Percentiles rank a stretch among this genome's conserved stretches.
Evolutionary conservation across 306 rosid genomes (phyloP).

Genomic region (Pyrus communis): DNA sequence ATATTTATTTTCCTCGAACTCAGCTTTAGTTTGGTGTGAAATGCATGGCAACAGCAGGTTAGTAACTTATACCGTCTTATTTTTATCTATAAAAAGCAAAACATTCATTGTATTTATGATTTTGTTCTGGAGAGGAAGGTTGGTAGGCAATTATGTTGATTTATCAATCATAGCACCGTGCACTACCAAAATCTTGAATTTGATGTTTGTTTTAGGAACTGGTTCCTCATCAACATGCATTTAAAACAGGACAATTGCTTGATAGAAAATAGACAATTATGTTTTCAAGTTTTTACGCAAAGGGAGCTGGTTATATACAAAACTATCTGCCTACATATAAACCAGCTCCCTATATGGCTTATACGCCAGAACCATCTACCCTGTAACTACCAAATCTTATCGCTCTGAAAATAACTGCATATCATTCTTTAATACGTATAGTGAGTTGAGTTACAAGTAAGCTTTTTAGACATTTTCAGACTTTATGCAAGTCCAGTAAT

Average conservation of each 20-base stretch:
- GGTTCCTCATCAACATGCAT: not conserved
- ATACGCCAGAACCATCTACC: not conserved
- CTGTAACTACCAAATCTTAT: not conserved
- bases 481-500: not conserved
- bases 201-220: not conserved
- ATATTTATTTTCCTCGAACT: not conserved
- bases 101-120: not conserved
- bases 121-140: not conserved
- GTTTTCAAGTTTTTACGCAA: not conserved
- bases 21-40: not conserved
- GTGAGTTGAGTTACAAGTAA: not conserved
- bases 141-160: not conserved
- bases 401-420: not conserved
- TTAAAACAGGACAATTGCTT: not conserved
- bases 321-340: too few relatives aligned
- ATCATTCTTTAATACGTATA: not conserved
- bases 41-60: not conserved
- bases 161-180: not conserved
- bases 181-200: not conserved
- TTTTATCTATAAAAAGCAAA: not conserved
- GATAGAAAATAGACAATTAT: not conserved
- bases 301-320: not conserved
- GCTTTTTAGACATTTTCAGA: not conserved
- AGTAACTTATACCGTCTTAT: not conserved
- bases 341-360: too few relatives aligned